phyloP scores from a whole-genome alignment of 2,329 filamentous ascomycete species.

The Stachybotrys elegans region DNA sequence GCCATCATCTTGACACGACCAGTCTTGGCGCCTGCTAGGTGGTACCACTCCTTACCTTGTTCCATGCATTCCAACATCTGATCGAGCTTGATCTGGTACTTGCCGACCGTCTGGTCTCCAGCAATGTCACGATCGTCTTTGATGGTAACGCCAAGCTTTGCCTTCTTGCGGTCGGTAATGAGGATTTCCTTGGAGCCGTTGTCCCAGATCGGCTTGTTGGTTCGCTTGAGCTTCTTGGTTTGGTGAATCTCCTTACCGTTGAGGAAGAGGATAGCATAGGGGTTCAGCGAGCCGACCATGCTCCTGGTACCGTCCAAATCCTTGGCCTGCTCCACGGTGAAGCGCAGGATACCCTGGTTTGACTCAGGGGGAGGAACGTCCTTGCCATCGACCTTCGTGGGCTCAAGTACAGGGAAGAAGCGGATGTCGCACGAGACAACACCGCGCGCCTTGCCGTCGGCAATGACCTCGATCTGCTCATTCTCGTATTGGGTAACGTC shows the following conservation, averaged over 20 bases:
- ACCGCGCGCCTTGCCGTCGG: constrained; percentile 80
- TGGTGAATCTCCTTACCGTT: constrained; percentile 89
- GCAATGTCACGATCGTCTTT: constrained; percentile 90
- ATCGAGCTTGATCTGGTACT: constrained; percentile 91
- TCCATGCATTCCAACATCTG: constrained; percentile 88
- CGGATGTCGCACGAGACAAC: constrained; percentile 75
- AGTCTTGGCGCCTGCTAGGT: constrained; percentile 71
- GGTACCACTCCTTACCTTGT: constrained; percentile 96
- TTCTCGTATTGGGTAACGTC: constrained; percentile 75
- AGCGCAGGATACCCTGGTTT: constrained; percentile 89
- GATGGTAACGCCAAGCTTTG: constrained; percentile 85
- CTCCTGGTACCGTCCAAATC: constrained; percentile 91
- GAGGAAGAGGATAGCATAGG: constrained; percentile 81
- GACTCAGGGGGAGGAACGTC: constrained; percentile 78
- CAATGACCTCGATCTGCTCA: constrained; percentile 75
- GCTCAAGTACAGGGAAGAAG: constrained; percentile 90
- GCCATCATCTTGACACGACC: constrained; percentile 87
- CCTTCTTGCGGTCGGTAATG: constrained; percentile 87
- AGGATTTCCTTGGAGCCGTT: constrained; percentile 90
- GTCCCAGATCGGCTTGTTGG: constrained; percentile 95
- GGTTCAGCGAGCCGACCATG: constrained; percentile 83
- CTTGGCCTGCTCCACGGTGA: constrained; percentile 93
- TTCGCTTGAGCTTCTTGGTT: constrained; percentile 91
- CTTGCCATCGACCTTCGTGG: constrained; percentile 69
- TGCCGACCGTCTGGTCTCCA: constrained; percentile 79